These are phyloP conservation scores for Diaporthe capsici DNA, from an alignment of 2,329 filamentous ascomycete species.

Conservation along the genomic window DNA sequence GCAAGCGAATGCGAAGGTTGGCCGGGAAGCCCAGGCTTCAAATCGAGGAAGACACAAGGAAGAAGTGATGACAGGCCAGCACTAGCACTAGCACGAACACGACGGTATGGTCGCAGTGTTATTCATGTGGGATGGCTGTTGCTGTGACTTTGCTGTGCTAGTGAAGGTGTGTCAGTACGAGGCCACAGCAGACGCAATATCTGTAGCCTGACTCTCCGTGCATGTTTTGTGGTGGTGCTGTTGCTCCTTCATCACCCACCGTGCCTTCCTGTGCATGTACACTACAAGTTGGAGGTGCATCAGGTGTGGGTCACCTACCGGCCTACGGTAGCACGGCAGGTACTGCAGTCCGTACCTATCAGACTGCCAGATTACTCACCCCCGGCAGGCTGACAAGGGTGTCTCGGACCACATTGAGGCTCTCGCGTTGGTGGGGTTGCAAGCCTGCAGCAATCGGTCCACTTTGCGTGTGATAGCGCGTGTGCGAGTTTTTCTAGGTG, in stretches of 20 bases:
- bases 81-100: slow-evolving; percentile 14
- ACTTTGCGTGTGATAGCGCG: slow-evolving; percentile 12
- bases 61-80: slow-evolving; percentile 3
- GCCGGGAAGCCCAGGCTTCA: slow-evolving; percentile 11
- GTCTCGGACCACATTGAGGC: slow-evolving; percentile 35
- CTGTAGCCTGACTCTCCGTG: not conserved
- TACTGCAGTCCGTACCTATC: not conserved
- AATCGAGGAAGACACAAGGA: not conserved
- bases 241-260: not conserved
- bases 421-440: slow-evolving; percentile 23
- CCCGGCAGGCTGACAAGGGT: not conserved
- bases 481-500: not conserved
- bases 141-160: not conserved
- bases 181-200: not conserved
- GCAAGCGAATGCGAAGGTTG: slow-evolving; percentile 26
- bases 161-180: not conserved
- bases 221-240: not conserved
- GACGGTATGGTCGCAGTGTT: slow-evolving; percentile 5
- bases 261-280: not conserved
- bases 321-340: not conserved
- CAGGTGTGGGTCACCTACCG: not conserved
- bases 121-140: not conserved
- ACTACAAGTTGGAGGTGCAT: not conserved
- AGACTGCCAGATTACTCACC: not conserved
- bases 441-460: not conserved